Base-by-base conservation (phyloP, 805 yeast genomes). In the Candida caryicola region DNA sequence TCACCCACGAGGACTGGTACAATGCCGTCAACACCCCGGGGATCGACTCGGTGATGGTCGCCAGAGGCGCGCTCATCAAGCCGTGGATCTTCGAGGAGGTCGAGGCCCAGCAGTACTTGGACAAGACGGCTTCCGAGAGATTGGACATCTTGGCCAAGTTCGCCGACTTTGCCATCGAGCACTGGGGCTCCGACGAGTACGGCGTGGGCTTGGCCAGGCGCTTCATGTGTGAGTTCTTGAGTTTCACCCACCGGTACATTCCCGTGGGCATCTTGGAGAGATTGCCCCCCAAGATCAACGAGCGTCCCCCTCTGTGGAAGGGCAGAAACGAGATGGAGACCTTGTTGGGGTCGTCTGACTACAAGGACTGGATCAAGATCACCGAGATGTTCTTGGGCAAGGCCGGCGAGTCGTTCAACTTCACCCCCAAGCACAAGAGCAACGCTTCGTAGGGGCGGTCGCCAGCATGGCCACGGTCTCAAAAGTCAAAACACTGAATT, bases 61-160 rank as follows among this genome's bases (percentile, higher is more conserved):
- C 98, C 2, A 77, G 99, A 55, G 99, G 98, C 39, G 98, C 98
- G 2, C 74, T 93, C 47, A 90, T 93, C 59, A 93, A 93, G 64
- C 99, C 99, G 25, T 93, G 99, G 99, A 86, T 93, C 36, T 93
- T 91, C 51, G 97, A 93, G 66, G 99, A 93, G 64, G 77, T 93
- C 40, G 95, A 91, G 41, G 72, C 91, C 5, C 79, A 81, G 52
- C 98, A 93, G 62, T 81, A 88, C 59, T 64, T 93, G 45, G 99
- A 93, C 61, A 93, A 91, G 66, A 71, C 87, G 2, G 82, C 96
- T n/a, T 70, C 82, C 15, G 97, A 93, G 64, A 77, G 99, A 60
- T 74, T 93, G 40, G 95, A 82, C 26, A 77, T 83, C 30, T 61
- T 91, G 52, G 69, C 71, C 46, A 74, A 73, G 36, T 93, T 81